Conservation (phyloP, 345 rosid genomes). For the Reutealis trisperma region DNA sequence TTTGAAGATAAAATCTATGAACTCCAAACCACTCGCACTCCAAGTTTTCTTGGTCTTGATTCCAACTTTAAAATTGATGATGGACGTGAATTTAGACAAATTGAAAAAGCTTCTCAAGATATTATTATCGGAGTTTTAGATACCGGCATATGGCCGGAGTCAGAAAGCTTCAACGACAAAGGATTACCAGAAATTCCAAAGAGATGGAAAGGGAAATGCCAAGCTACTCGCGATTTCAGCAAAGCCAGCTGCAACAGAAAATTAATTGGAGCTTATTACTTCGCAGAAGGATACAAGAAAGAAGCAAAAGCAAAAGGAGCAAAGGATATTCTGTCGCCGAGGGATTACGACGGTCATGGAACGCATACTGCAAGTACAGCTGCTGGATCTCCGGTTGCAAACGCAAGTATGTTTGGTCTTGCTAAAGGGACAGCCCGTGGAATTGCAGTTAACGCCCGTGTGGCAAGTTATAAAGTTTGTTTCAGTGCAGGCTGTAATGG, state of each 20-base stretch:
- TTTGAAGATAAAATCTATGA: constrained; percentile 63
- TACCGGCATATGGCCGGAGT: constrained; percentile 90
- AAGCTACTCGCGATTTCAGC: constrained; percentile 62
- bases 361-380: constrained; percentile 83
- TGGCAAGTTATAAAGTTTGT: constrained; percentile 87
- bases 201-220: constrained; percentile 72
- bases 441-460: constrained; percentile 66
- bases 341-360: constrained; percentile 73
- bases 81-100: constrained; percentile 19
- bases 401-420: constrained; percentile 74
- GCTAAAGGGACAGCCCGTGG: constrained; percentile 80
- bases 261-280: constrained; percentile 68
- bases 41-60: constrained; percentile 70
- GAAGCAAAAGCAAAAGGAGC: background rate
- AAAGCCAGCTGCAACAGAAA: constrained; percentile 69
- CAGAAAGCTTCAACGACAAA: constrained; percentile 55
- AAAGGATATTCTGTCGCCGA: constrained; percentile 60
- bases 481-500: constrained; percentile 65
- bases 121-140: constrained; percentile 80
- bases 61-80: constrained; percentile 35
- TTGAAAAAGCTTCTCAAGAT: constrained; percentile 41
- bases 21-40: constrained; percentile 78
- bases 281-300: constrained; percentile 53
- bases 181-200: constrained; percentile 64
- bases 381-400: constrained; percentile 59